Evolutionary conservation across 169 alveolate species (phyloP), one percentile per base, ranked within the genome.

Genomic region (Cryptosporidium andersoni): DNA sequence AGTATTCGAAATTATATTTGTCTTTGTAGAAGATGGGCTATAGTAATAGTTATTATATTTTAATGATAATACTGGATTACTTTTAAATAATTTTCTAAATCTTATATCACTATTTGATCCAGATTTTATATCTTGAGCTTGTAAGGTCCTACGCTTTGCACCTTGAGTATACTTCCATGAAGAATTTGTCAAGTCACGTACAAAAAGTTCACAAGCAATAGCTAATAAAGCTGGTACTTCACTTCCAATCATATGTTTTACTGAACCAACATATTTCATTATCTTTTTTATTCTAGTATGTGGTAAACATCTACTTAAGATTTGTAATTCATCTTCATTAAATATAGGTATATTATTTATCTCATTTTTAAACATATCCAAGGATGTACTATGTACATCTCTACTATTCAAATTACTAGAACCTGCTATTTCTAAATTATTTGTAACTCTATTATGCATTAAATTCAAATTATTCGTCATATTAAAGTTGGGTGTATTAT

Each of bases 151-250:
- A 16, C 82, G 51, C 11, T 53, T 67, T 6, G 82, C 64, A 37
- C 49, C 42, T 39, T 53, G 51, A n/a, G 82, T 67, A 42, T 52
- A 67, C 14, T 36, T 67, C 82, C 82, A 55, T 6, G 66, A 51
- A 53, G 16, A 55, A 16, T 53, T 51, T 0, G 82, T 67, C 55
- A 67, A 36, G 42, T 67, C 82, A 52, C 82, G 36, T 39, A 67
- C 82, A 39, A 67, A 55, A 3, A 67, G 82, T 7, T 67, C 65
- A 14, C 66, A 67, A 14, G 82, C 82, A 51, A 67, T 67, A 4
- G 66, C 82, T n/a, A 67, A 55, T 34, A 67, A 43, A 14, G 82
- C 66, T 42, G 82, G 82, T 39, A 67, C 82, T 12, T 67, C 82
- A 36, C 82, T 67, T 53, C 66, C 82, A 40, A 55, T 67, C 43